A percentile compares a stretch with the other conserved stretches of the same genome.
Conservation (phyloP, 2,329 filamentous ascomycete genomes). For the Pseudogymnoascus destructans region DNA sequence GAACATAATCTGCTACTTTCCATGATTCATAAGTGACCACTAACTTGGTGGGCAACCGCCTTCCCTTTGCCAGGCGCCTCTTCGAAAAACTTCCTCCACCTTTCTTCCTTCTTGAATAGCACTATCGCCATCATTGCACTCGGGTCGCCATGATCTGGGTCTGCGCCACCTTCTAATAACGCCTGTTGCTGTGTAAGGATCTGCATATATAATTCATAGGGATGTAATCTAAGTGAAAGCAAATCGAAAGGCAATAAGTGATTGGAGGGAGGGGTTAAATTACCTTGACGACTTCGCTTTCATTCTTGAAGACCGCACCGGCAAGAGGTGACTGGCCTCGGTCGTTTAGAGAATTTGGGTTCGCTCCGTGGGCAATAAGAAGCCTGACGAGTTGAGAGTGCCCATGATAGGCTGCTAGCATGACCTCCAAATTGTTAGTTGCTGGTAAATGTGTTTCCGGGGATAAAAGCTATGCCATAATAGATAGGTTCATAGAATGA, state of each 20-base stretch:
- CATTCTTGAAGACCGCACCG: conserved; percentile 61
- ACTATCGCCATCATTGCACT: conserved; percentile 36
- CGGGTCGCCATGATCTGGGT: conserved; percentile 39
- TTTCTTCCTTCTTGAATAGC: conserved; percentile 40
- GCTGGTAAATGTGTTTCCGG: background rate
- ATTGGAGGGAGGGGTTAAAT: background rate
- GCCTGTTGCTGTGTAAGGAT: conserved; percentile 15
- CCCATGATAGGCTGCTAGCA: conserved; percentile 61
- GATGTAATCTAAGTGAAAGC: background rate
- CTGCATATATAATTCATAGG: conserved; percentile 12
- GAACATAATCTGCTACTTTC: background rate
- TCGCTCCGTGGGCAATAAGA: conserved; percentile 48
- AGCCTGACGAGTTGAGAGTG: conserved; percentile 46
- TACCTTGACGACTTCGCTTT: conserved; percentile 49
- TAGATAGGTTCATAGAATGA: background rate
- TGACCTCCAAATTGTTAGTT: conserved; percentile 35
- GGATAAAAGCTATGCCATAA: background rate
- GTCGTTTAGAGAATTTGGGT: conserved; percentile 56
- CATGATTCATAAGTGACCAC: background rate
- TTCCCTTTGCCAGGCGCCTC: conserved; percentile 36
- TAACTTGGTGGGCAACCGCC: conserved; percentile 16
- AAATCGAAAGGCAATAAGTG: background rate
- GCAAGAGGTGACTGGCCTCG: conserved; percentile 55
- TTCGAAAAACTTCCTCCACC: conserved; percentile 38
- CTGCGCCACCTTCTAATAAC: conserved; percentile 39